These are phyloP conservation scores for Dioszegia crocea DNA, from an alignment of 768 basidiomycete genomes.

Conservation along the genomic window DNA sequence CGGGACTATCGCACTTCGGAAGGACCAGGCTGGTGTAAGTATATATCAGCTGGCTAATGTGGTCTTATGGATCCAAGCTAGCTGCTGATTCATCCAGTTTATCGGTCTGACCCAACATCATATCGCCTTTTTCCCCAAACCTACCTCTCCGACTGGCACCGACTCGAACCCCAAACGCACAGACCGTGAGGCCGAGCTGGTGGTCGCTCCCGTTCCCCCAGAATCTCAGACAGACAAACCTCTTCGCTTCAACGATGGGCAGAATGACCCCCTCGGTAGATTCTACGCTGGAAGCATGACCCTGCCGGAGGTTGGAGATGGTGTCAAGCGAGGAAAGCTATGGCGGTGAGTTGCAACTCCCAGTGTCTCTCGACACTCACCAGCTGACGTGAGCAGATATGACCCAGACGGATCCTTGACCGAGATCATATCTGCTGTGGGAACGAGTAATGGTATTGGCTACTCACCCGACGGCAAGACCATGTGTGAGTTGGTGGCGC, in stretches of 20 bases:
- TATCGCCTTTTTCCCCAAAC: slow-evolving; percentile 34
- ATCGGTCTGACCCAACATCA: slow-evolving; percentile 30
- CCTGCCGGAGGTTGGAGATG: slow-evolving; percentile 14
- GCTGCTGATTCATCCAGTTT: slow-evolving; percentile 23
- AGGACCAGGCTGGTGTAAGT: slow-evolving; percentile 21
- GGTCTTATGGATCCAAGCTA: too few species aligned
- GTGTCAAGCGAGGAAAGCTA: slow-evolving; percentile 20
- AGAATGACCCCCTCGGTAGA: slow-evolving; percentile 37
- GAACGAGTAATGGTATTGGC: slow-evolving; percentile 43
- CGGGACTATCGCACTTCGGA: slow-evolving; percentile 25
- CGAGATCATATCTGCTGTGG: slow-evolving; percentile 30
- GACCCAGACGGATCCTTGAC: slow-evolving; percentile 35
- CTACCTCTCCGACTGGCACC: slow-evolving; percentile 21
- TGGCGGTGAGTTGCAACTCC: slow-evolving; percentile 17
- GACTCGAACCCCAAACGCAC: slow-evolving; percentile 11
- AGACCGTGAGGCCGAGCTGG: slow-evolving; percentile 22
- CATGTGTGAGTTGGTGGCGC: slow-evolving; percentile 47
- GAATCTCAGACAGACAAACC: slow-evolving; percentile 17
- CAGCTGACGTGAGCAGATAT: slow-evolving; percentile 17
- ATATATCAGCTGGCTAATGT: too few species aligned
- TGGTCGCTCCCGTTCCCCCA: slow-evolving; percentile 16
- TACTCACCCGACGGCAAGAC: slow-evolving; percentile 39
- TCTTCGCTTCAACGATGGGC: slow-evolving; percentile 45
- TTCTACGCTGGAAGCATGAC: slow-evolving; percentile 40
- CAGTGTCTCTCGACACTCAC: neutral